These are phyloP conservation scores for Plasmodium cynomolgi DNA, from an alignment of 169 alveolate genomes.

Conservation along the genomic window DNA sequence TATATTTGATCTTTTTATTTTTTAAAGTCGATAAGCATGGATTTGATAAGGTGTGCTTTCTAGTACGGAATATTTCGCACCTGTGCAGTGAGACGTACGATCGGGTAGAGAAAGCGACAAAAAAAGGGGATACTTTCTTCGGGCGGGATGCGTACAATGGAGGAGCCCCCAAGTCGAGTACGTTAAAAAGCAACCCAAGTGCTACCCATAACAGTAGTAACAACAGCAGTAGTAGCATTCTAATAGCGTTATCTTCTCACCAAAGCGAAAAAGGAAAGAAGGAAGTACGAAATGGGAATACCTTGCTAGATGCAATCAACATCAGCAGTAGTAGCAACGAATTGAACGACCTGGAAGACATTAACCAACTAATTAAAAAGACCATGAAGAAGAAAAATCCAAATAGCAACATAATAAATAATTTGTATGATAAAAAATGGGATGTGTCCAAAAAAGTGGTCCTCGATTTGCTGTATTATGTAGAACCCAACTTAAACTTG, in stretches of 20 bases:
- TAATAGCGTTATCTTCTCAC: background rate
- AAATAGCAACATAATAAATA: slow-evolving; percentile 39
- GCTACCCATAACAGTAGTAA: background rate
- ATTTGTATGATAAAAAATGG: slow-evolving; percentile 66
- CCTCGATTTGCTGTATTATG: slow-evolving; percentile 52
- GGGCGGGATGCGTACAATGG: background rate
- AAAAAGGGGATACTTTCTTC: background rate
- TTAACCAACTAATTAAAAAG: slow-evolving; percentile 34
- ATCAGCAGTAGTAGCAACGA: slow-evolving; percentile 6
- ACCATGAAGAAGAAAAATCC: slow-evolving; percentile 26
- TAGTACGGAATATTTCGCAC: background rate
- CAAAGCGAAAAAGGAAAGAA: background rate
- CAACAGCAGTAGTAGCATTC: background rate
- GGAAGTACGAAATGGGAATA: background rate
- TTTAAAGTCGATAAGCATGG: slow-evolving; percentile 59
- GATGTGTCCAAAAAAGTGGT: slow-evolving; percentile 64
- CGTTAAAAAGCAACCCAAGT: background rate
- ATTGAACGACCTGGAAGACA: slow-evolving; percentile 39
- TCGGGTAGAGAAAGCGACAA: background rate
- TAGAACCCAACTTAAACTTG: slow-evolving; percentile 60
- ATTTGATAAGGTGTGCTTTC: slow-evolving; percentile 10
- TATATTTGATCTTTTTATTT: slow-evolving; percentile 57
- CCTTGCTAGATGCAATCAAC: slow-evolving; percentile 30
- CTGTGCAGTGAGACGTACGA: slow-evolving; percentile 34
- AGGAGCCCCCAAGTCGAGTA: background rate